These are phyloP conservation scores for Saccharum spontaneum DNA, from an alignment of 176 grass and related monocot genomes.

Conservation along the genomic window DNA sequence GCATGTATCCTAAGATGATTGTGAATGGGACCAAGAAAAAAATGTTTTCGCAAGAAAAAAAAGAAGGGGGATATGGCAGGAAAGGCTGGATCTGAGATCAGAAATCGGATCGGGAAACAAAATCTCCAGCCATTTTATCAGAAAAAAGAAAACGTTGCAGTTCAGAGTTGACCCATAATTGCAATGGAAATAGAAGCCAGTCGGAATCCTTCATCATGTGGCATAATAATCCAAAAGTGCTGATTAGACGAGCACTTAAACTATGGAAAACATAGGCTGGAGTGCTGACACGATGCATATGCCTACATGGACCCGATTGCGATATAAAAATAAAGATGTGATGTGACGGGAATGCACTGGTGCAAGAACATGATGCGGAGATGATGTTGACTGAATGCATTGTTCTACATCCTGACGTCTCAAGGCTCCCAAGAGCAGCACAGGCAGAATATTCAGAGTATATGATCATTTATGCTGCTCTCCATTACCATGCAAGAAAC, in stretches of 20 bases:
- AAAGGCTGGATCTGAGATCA: constrained; percentile 25
- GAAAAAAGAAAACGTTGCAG: neutral
- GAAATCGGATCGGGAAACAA: constrained; percentile 15
- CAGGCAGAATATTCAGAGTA: neutral
- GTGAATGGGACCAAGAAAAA: neutral
- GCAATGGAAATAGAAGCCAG: constrained; percentile 12
- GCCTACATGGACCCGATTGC: neutral
- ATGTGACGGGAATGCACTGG: neutral
- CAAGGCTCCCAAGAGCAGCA: neutral
- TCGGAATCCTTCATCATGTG: constrained; percentile 37
- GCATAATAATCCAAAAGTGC: constrained; percentile 32
- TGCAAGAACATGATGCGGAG: constrained; percentile 16
- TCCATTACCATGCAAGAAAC: neutral
- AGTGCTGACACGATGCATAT: constrained; percentile 40
- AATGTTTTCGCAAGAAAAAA: neutral
- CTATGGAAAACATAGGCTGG: neutral
- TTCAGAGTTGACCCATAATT: constrained; percentile 12
- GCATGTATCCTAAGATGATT: neutral
- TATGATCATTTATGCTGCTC: neutral
- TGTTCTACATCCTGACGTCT: neutral
- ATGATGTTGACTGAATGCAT: constrained; percentile 34
- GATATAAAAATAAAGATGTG: constrained; percentile 15
- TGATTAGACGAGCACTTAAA: constrained; percentile 42
- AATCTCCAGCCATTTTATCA: constrained; percentile 22
- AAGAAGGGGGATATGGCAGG: neutral